Evolutionary conservation across 805 yeast species (phyloP).

Genomic region (Debaryomyces prosopidis): DNA sequence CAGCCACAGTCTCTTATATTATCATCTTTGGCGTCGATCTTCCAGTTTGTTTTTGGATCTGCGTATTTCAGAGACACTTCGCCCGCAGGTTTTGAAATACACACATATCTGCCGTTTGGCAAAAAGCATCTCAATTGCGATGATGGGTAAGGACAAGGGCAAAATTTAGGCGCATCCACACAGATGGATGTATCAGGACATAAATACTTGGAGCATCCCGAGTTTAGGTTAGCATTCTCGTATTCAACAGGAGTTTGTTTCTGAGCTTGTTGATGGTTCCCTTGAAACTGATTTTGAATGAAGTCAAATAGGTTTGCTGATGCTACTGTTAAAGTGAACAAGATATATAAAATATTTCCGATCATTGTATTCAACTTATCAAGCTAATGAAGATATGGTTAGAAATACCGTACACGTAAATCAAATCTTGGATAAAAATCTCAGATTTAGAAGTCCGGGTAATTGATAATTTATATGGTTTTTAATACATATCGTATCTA

Average conservation of each 20-base stretch:
- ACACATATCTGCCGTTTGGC: constrained; percentile 70
- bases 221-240: constrained; percentile 38
- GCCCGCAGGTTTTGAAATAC: constrained; percentile 80
- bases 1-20: constrained; percentile 76
- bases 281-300: constrained; percentile 24
- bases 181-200: constrained; percentile 86
- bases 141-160: constrained; percentile 90
- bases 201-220: constrained; percentile 61
- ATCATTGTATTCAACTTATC: not conserved
- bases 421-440: no score
- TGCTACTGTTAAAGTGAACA: constrained; percentile 10
- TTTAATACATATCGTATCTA: no score
- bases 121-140: constrained; percentile 79
- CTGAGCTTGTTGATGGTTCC: constrained; percentile 22
- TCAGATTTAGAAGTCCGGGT: no score
- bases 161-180: constrained; percentile 64
- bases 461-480: no score
- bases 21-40: constrained; percentile 52
- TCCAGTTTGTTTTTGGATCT: constrained; percentile 46
- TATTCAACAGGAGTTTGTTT: constrained; percentile 33
- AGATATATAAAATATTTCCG: not conserved
- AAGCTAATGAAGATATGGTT: no score
- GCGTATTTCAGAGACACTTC: constrained; percentile 30
- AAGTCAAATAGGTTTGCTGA: constrained; percentile 38
- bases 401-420: no score